A percentile compares a stretch with the other conserved stretches of the same genome.
These are phyloP conservation scores for Mycena kentingensis DNA, from an alignment of 768 basidiomycete species.

Conservation along the genomic window DNA sequence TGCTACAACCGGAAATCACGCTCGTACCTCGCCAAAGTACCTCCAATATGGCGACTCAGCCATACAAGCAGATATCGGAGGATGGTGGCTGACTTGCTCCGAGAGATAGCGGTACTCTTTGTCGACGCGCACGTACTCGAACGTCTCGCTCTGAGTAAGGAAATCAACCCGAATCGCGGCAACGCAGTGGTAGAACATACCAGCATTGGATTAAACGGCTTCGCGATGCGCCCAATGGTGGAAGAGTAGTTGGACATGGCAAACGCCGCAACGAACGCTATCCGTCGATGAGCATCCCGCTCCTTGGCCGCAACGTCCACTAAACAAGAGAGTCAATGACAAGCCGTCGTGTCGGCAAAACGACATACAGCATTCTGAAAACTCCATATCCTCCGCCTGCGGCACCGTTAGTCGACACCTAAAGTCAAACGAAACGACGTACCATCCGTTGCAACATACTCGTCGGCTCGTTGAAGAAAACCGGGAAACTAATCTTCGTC, in stretches of 20 bases:
- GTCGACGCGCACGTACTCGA: slow-evolving; percentile 88
- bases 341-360: neutral
- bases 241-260: slow-evolving; percentile 98
- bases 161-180: neutral
- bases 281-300: slow-evolving; percentile 72
- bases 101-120: slow-evolving; percentile 91
- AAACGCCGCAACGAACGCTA: slow-evolving; percentile 94
- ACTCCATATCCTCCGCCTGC: slow-evolving; percentile 94
- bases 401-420: slow-evolving; percentile 27
- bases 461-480: slow-evolving; percentile 91
- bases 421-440: slow-evolving; percentile 22
- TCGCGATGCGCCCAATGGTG: slow-evolving; percentile 94
- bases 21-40: slow-evolving; percentile 80
- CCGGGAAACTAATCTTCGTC: slow-evolving; percentile 93
- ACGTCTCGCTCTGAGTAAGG: slow-evolving; percentile 77
- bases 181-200: slow-evolving; percentile 42
- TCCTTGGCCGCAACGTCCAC: slow-evolving; percentile 86
- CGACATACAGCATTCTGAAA: slow-evolving; percentile 82
- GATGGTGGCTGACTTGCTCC: slow-evolving; percentile 97
- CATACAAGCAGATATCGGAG: slow-evolving; percentile 95
- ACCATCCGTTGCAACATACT: slow-evolving; percentile 97
- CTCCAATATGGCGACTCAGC: slow-evolving; percentile 87
- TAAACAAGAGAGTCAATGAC: slow-evolving; percentile 29
- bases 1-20: neutral
- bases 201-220: slow-evolving; percentile 96